These are phyloP conservation scores for Candida anutae DNA, from an alignment of 1,139 yeast species.

Conservation along the genomic window DNA sequence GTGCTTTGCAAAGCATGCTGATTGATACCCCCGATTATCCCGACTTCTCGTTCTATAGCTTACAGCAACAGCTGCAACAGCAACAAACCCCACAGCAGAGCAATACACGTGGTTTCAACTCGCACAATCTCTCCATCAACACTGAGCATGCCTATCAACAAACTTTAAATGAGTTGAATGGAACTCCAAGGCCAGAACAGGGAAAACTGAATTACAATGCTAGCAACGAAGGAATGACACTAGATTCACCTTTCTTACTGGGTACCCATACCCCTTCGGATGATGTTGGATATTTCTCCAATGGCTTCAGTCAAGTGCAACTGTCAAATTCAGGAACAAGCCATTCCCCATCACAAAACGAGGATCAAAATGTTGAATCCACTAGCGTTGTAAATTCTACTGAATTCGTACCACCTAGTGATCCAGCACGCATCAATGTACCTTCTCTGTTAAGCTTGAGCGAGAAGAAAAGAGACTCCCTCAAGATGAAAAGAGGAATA, in stretches of 20 bases:
- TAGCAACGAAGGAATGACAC: conserved; percentile 14
- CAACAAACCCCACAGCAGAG: neutral
- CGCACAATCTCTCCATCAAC: conserved; percentile 33
- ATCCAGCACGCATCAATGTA: conserved; percentile 14
- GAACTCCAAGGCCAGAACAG: conserved; percentile 4
- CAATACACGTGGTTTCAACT: conserved; percentile 12
- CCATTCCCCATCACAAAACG: too few relatives aligned
- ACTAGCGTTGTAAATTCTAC: conserved; percentile 6
- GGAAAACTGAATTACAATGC: neutral
- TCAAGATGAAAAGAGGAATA: conserved; percentile 41
- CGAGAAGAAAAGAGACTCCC: conserved; percentile 42
- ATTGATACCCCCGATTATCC: neutral
- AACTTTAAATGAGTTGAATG: conserved; percentile 21
- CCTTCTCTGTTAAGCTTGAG: conserved; percentile 30
- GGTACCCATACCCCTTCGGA: conserved; percentile 35
- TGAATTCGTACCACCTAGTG: conserved; percentile 3
- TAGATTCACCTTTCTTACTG: conserved; percentile 40
- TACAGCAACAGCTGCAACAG: neutral
- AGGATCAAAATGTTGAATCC: conserved; percentile 7
- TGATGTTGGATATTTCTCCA: conserved; percentile 24
- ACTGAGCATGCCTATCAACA: conserved; percentile 27
- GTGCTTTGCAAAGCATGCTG: conserved; percentile 1
- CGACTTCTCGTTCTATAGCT: neutral
- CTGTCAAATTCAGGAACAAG: conserved; percentile 9
- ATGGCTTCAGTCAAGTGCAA: conserved; percentile 11